Evolutionary conservation across 1,284 basidiomycete species (phyloP).

Genomic region (Cutaneotrichosporon daszewskae): DNA sequence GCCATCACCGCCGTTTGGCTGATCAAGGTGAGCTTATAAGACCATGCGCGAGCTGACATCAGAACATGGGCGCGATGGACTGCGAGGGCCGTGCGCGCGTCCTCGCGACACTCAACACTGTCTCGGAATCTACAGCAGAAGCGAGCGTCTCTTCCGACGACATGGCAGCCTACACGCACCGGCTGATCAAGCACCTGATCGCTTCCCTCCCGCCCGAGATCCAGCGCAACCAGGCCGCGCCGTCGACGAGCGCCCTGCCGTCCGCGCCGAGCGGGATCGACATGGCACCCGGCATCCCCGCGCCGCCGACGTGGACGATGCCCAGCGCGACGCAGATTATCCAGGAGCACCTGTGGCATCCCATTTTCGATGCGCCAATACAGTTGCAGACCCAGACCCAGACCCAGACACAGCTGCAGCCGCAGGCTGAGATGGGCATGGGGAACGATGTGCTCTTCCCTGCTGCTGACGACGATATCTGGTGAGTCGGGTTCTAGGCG

Average conservation of each 20-base stretch:
- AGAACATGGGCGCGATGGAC: slow-evolving; percentile 28
- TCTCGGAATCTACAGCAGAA: slow-evolving; percentile 13
- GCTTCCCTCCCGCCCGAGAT: slow-evolving; percentile 13
- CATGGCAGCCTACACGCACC: slow-evolving; percentile 28
- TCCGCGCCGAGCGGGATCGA: neutral
- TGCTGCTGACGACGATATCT: slow-evolving; percentile 27
- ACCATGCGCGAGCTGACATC: neutral
- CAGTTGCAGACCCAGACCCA: no score
- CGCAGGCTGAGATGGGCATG: neutral
- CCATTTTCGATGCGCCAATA: slow-evolving; percentile 6
- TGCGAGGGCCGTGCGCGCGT: slow-evolving; percentile 17
- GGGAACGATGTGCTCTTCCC: slow-evolving; percentile 24
- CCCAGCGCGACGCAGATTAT: slow-evolving; percentile 24
- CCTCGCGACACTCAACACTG: slow-evolving; percentile 16
- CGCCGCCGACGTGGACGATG: slow-evolving; percentile 14
- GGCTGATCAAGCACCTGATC: slow-evolving; percentile 26
- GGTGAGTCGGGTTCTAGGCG: slow-evolving; percentile 18
- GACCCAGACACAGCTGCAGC: neutral
- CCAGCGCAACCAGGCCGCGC: neutral
- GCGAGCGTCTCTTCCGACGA: slow-evolving; percentile 22
- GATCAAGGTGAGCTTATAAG: slow-evolving; percentile 14
- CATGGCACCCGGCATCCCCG: neutral
- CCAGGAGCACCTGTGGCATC: slow-evolving; percentile 24
- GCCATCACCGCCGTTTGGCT: slow-evolving; percentile 27
- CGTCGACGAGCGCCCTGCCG: neutral